A percentile compares a stretch with the other conserved stretches of the same genome.
phyloP scores from a whole-genome alignment of 345 rosid species.

The Raphanus raphanistrum region DNA sequence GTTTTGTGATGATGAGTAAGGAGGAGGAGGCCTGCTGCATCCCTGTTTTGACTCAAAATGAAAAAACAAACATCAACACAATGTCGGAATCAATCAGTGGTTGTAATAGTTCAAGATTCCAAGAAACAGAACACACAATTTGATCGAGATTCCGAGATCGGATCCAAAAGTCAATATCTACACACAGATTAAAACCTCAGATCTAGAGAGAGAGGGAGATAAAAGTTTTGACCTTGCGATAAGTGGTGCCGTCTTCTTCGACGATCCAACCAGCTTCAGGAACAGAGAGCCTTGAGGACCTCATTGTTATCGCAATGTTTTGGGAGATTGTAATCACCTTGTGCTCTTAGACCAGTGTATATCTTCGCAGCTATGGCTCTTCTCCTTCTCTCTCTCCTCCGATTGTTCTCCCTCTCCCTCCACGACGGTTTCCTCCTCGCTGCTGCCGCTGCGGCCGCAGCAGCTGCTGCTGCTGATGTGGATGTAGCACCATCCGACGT shows the following conservation, averaged over 20 bases:
- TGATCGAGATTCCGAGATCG: neutral
- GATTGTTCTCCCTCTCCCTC: neutral
- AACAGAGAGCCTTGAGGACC: neutral
- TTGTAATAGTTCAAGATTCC: too few species aligned
- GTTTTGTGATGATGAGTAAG: too few species aligned
- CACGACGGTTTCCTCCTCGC: neutral
- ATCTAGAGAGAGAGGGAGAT: neutral
- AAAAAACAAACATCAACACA: too few species aligned
- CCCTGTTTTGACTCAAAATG: neutral
- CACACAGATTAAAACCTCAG: neutral
- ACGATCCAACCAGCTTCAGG: neutral
- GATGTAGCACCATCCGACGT: neutral
- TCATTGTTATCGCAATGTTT: neutral
- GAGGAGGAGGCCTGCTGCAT: neutral
- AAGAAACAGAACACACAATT: too few species aligned
- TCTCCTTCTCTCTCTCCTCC: neutral
- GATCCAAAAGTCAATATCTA: neutral
- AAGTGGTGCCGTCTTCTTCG: neutral
- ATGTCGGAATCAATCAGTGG: too few species aligned
- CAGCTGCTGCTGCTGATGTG: neutral
- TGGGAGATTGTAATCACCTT: neutral
- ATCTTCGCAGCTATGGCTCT: neutral
- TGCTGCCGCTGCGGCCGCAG: neutral
- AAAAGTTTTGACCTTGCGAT: neutral
- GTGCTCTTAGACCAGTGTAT: neutral